These are phyloP conservation scores for Balamuthia mandrillaris DNA, from an alignment of 208 protist species.

Conservation along the genomic window DNA sequence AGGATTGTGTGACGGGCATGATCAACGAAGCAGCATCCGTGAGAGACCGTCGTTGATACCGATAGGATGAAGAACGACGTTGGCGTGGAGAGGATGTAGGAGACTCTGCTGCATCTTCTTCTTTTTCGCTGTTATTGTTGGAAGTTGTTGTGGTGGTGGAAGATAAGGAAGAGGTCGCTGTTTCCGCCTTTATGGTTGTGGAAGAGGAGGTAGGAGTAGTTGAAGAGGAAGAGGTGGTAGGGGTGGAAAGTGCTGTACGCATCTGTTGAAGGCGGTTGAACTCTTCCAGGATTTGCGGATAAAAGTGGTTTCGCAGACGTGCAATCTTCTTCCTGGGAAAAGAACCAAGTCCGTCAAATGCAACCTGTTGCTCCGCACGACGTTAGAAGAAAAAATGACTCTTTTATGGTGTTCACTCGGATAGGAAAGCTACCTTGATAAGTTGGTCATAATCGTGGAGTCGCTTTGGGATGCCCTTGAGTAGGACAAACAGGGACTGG, in stretches of 20 bases:
- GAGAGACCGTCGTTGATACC: no score
- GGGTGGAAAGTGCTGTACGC: not conserved
- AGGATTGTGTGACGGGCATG: no score
- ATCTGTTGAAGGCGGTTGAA: not conserved
- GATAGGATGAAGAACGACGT: no score
- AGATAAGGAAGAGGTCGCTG: no score
- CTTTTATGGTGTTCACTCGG: not conserved
- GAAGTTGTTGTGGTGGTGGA: no score
- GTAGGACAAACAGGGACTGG: not conserved
- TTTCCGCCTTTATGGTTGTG: no score
- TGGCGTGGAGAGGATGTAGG: no score
- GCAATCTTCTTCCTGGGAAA: slow-evolving; percentile 3
- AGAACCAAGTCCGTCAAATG: not conserved
- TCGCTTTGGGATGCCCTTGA: not conserved
- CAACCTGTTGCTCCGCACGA: not conserved
- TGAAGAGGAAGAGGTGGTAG: no score
- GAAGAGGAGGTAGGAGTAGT: no score
- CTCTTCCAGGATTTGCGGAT: not conserved
- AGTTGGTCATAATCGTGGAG: not conserved
- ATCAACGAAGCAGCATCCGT: no score
- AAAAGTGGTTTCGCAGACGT: slow-evolving; percentile 9
- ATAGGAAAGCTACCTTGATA: not conserved
- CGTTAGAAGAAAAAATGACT: not conserved
- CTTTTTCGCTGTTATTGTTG: no score
- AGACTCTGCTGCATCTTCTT: no score